Conservation (phyloP, 2,329 filamentous ascomycete species). For the Fragosphaeria purpurea region DNA sequence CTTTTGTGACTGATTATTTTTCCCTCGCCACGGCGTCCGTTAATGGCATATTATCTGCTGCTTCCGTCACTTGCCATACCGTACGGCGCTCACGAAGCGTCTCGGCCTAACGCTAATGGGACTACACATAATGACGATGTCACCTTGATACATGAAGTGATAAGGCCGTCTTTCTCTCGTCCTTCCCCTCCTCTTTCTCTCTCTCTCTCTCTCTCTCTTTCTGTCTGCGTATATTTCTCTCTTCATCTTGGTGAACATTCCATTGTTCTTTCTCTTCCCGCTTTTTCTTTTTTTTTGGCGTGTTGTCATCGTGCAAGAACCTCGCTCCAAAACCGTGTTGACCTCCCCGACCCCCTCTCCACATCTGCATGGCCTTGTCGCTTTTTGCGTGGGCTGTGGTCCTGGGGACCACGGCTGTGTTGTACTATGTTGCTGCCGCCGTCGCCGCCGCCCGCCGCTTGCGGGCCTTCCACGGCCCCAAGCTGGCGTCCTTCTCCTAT, state of each 20-base stretch:
- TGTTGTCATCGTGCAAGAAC: no score
- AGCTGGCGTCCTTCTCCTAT: slow-evolving; percentile 22
- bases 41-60: no score
- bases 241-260: background rate
- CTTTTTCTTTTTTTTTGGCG: no score
- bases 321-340: no score
- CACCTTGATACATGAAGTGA: background rate
- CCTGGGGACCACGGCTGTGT: background rate
- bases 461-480: slow-evolving; percentile 18
- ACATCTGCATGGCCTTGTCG: slow-evolving; percentile 3
- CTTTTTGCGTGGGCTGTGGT: background rate
- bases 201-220: background rate
- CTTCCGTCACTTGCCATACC: no score
- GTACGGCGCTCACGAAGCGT: no score
- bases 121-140: background rate
- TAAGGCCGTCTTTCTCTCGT: no score
- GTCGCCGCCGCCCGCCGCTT: slow-evolving; percentile 14
- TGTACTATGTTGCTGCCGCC: slow-evolving; percentile 11
- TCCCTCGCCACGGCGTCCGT: background rate
- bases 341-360: no score
- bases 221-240: background rate
- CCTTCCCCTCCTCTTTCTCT: background rate
- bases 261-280: background rate
- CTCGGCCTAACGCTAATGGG: no score
- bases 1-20: background rate